A percentile compares a stretch with the other conserved stretches of the same genome.
Conservation (phyloP, 2,329 filamentous ascomycete genomes). For the Sporothrix inflata region DNA sequence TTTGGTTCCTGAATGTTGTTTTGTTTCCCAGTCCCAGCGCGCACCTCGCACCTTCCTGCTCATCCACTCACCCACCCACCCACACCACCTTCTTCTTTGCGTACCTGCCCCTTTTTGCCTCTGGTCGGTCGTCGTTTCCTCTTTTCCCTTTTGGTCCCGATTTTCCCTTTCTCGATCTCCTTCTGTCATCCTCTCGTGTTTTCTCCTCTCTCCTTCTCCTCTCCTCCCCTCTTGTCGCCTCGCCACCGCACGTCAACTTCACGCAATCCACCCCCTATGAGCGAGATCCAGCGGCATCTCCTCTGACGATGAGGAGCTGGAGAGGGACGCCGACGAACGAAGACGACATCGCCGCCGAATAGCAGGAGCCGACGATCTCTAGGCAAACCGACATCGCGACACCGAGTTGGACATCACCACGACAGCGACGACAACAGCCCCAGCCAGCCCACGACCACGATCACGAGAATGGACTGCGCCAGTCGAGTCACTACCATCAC, state of each 20-base stretch:
- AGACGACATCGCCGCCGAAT: neutral
- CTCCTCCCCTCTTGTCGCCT: constrained; percentile 29
- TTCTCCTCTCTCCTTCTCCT: constrained; percentile 39
- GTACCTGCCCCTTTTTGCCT: constrained; percentile 39
- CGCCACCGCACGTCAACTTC: constrained; percentile 17
- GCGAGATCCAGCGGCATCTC: constrained; percentile 29
- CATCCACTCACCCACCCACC: constrained; percentile 16
- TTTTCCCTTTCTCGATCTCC: constrained; percentile 37
- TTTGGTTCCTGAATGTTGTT: constrained; percentile 17
- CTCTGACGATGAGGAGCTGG: constrained; percentile 32
- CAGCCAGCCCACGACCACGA: constrained; percentile 26
- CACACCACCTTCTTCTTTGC: constrained; percentile 7
- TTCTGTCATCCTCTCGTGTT: constrained; percentile 26
- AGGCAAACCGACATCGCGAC: neutral
- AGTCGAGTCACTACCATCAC: constrained; percentile 30
- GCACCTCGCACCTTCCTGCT: constrained; percentile 11
- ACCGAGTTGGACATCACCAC: neutral
- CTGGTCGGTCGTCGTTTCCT: constrained; percentile 30
- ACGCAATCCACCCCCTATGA: constrained; percentile 25
- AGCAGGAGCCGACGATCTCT: constrained; percentile 3
- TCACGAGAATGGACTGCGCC: constrained; percentile 36
- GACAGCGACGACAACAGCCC: constrained; percentile 34
- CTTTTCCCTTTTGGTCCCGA: constrained; percentile 37
- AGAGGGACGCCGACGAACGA: constrained; percentile 27
- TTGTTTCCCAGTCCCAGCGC: constrained; percentile 13